Base-by-base conservation (phyloP, 208 protist genomes). In the Leishmania lainsoni region DNA sequence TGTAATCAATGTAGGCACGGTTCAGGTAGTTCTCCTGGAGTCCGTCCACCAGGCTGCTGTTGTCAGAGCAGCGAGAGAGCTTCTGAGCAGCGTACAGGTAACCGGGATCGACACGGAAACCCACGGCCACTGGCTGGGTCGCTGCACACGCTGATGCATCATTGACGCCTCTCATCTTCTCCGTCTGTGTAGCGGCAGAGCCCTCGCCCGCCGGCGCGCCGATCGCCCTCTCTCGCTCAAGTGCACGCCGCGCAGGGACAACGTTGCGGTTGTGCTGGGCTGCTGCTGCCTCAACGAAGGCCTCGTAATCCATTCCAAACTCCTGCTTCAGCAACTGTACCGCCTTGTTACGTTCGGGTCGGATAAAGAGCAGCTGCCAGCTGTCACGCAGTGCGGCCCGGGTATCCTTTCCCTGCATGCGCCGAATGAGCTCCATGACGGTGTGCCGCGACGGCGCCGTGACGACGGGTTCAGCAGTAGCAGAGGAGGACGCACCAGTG, bases 21-120 rank as follows among this genome's bases (percentile, higher is more conserved):
- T 85, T 71, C n/a, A 90, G 77, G 79, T 96, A 97, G 81, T 91
- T 90, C 74, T 96, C 92, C 71, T 91, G 88, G 49, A 97, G 81
- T 9, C 92, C 94, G 39, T 96, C 91, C n/a, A 96, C 72, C 22
- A 97, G 66, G 1, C 84, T 65, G 14, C 76, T 80, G 63, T 70
- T 81, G 81, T 88, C 78, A 5, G 82, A 51, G 77, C 79, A 81
- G 71, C 80, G 74, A 48, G 17, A 49, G 0, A 96, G 85, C 76
- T 81, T 63, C 42, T 87, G 90, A 26, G 84, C 81, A 59, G 88
- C 81, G 84, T 95, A 94, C 12, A 94, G 76, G 76, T 93, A 95
- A 3, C 87, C 87, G 0, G 94, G 90, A 81, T 96, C 92, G 22
- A 96, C 90, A 69, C 91, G 88, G 75, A 95, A 95, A 58, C 90